Evolutionary conservation across 345 rosid species (phyloP).

Genomic region (Populus pruinosa): DNA sequence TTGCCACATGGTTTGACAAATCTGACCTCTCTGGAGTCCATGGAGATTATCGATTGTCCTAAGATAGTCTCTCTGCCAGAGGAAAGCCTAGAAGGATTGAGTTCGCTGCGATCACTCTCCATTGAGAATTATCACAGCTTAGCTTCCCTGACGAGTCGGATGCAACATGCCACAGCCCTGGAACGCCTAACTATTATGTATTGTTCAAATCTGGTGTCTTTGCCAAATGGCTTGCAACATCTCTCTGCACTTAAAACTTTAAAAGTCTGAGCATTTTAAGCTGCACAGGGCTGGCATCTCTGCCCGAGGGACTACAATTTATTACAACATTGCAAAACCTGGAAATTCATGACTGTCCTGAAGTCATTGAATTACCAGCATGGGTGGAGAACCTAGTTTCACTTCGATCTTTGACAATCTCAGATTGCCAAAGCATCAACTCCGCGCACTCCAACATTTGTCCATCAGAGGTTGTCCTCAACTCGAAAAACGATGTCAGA

Average conservation of each 20-base stretch:
- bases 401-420: constrained; percentile 17
- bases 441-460: constrained; percentile 9
- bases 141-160: constrained; percentile 6
- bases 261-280: constrained; percentile 14
- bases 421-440: constrained; percentile 7
- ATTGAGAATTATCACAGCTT: constrained; percentile 19
- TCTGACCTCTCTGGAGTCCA: constrained; percentile 13
- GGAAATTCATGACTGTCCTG: constrained; percentile 12
- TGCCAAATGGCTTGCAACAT: constrained; percentile 5
- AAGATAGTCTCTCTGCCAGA: constrained; percentile 5
- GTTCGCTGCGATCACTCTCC: constrained; percentile 9
- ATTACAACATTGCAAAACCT: constrained; percentile 1
- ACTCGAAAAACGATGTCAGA: neutral
- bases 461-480: constrained; percentile 21
- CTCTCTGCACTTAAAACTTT: constrained; percentile 9
- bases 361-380: constrained; percentile 3
- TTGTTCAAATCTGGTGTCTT: constrained; percentile 16
- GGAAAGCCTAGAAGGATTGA: constrained; percentile 7
- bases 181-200: constrained; percentile 21
- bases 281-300: neutral
- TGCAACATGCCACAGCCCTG: constrained; percentile 15
- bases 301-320: too few species aligned
- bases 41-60: constrained; percentile 22
- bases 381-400: constrained; percentile 5
- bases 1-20: constrained; percentile 16